phyloP scores from a whole-genome alignment of 139 green algal species.

The Coccomyxa sp. region DNA sequence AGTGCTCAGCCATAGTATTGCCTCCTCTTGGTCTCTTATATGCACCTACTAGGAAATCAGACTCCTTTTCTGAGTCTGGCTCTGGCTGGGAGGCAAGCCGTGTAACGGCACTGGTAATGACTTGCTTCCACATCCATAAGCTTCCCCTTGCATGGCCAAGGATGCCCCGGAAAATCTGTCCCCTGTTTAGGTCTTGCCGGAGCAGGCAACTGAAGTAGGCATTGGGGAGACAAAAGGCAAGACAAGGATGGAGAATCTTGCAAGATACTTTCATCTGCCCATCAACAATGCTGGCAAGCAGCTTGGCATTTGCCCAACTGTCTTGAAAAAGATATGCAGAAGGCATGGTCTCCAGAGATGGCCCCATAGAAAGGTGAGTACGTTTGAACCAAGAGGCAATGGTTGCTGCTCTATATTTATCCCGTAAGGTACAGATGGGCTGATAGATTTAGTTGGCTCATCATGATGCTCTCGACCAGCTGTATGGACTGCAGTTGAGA shows the following conservation, averaged over 20 bases:
- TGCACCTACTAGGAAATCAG: no score
- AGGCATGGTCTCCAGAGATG: neutral
- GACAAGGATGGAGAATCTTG: neutral
- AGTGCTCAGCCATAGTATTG: no score
- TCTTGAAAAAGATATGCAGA: neutral
- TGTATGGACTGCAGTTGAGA: neutral
- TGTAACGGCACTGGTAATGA: neutral
- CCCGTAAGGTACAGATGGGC: neutral
- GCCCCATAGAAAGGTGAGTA: neutral
- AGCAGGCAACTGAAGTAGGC: no score
- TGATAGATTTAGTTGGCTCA: neutral
- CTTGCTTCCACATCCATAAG: neutral
- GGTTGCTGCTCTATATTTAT: neutral
- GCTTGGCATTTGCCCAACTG: conserved; percentile 1
- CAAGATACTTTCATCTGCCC: conserved; percentile 5
- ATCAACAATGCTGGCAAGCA: neutral
- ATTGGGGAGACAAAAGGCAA: neutral
- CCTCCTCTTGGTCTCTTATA: no score
- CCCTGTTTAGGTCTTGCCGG: neutral
- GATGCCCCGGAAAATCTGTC: neutral
- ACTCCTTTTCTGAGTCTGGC: no score
- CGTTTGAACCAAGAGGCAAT: neutral
- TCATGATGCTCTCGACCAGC: neutral
- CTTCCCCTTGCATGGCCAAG: neutral
- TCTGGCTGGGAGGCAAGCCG: no score